Conservation (phyloP, 345 rosid genomes). For the Citrus cavaleriei region DNA sequence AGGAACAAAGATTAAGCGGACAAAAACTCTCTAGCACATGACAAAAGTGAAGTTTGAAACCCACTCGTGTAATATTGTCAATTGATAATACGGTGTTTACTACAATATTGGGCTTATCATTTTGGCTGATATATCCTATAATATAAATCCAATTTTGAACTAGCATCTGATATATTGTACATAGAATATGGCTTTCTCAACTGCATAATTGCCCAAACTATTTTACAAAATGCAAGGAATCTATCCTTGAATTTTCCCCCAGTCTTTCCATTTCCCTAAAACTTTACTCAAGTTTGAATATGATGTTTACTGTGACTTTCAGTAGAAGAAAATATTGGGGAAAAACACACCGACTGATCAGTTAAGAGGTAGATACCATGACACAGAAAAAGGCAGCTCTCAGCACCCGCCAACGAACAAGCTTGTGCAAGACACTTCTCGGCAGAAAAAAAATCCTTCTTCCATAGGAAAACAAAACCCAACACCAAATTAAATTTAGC, state of each 20-base stretch:
- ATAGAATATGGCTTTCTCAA: background rate
- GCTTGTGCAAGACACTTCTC: slow-evolving; percentile 62
- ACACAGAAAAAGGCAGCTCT: slow-evolving; percentile 73
- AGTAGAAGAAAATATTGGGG: background rate
- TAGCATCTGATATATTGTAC: background rate
- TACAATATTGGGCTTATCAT: background rate
- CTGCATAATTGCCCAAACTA: background rate
- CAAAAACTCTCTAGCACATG: background rate
- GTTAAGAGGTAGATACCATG: slow-evolving; percentile 44
- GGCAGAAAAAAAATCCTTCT: slow-evolving; percentile 50
- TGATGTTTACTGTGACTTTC: background rate
- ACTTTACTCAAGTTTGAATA: background rate
- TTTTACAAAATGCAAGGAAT: background rate
- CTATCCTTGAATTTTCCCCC: background rate
- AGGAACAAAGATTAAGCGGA: background rate
- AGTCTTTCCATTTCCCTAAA: background rate
- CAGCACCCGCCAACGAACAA: slow-evolving; percentile 47
- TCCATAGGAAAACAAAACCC: slow-evolving; percentile 56
- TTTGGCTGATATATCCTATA: background rate
- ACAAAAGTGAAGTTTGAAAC: background rate
- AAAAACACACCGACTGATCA: background rate
- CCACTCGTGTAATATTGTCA: background rate
- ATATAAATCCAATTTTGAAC: background rate
- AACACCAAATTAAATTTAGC: slow-evolving; percentile 47
- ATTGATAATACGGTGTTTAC: background rate